These are phyloP conservation scores for Calonectria montana DNA, from an alignment of 2,329 filamentous ascomycete species.

Conservation along the genomic window DNA sequence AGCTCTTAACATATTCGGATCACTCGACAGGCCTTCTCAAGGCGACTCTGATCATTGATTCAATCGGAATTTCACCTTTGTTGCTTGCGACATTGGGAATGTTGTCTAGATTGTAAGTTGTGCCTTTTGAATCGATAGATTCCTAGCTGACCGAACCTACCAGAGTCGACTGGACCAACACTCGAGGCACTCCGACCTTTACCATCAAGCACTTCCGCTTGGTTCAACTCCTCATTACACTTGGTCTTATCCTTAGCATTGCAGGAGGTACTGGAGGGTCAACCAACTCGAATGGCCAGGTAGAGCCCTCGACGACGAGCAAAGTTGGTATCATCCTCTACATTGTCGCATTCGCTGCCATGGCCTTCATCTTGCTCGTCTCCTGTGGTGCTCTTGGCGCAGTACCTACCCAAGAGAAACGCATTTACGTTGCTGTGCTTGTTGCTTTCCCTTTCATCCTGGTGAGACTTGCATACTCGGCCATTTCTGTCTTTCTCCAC, in stretches of 20 bases:
- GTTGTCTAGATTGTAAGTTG: slow-evolving; percentile 44
- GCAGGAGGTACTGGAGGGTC: slow-evolving; percentile 55
- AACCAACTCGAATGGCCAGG: slow-evolving; percentile 41
- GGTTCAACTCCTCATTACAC: slow-evolving; percentile 49
- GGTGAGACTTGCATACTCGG: neutral
- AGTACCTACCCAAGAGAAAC: slow-evolving; percentile 56
- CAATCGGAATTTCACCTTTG: slow-evolving; percentile 61
- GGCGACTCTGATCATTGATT: slow-evolving; percentile 54
- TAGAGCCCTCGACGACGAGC: slow-evolving; percentile 31
- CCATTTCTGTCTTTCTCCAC: slow-evolving; percentile 54
- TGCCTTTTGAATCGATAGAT: neutral
- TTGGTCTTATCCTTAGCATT: slow-evolving; percentile 56
- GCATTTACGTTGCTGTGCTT: slow-evolving; percentile 56
- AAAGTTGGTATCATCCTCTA: slow-evolving; percentile 35
- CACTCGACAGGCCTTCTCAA: slow-evolving; percentile 44
- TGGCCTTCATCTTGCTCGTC: too few relatives aligned
- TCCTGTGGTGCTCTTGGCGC: slow-evolving; percentile 36
- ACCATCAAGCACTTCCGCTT: slow-evolving; percentile 47
- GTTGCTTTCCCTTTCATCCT: slow-evolving; percentile 55
- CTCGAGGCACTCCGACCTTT: slow-evolving; percentile 25
- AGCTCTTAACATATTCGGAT: slow-evolving; percentile 39
- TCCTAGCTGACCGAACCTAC: neutral
- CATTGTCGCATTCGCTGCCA: slow-evolving; percentile 49
- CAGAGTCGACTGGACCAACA: slow-evolving; percentile 48
- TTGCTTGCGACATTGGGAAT: slow-evolving; percentile 59